These are phyloP conservation scores for Hypomontagnella submonticulosa DNA, from an alignment of 495 filamentous ascomycete species.

Conservation along the genomic window DNA sequence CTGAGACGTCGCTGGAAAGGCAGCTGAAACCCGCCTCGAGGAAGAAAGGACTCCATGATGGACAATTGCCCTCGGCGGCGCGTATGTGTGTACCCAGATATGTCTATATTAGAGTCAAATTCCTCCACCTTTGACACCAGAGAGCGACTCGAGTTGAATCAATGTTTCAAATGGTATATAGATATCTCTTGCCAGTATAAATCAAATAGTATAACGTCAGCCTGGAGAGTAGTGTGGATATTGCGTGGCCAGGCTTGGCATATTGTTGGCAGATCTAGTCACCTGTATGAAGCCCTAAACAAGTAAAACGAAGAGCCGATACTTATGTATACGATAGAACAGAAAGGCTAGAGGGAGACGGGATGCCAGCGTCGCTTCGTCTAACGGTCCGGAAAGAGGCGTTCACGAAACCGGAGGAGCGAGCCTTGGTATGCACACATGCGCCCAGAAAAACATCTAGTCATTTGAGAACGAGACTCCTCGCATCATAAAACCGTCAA, in stretches of 20 bases:
- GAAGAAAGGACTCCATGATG: conserved; percentile 61
- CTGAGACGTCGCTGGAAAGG: conserved; percentile 78
- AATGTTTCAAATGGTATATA: neutral
- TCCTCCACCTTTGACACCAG: neutral
- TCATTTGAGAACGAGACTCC: conserved; percentile 17
- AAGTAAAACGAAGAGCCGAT: neutral
- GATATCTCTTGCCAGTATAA: neutral
- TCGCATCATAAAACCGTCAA: conserved; percentile 21
- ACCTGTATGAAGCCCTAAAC: neutral
- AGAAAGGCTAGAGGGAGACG: neutral
- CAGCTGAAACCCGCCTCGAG: conserved; percentile 58
- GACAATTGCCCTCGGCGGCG: neutral
- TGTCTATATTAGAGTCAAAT: neutral
- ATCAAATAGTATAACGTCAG: conserved; percentile 6
- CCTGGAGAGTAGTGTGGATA: neutral
- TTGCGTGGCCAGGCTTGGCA: neutral
- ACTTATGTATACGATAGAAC: conserved; percentile 7
- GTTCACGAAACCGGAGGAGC: conserved; percentile 5
- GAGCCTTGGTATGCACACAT: conserved; percentile 4
- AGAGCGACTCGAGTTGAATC: neutral
- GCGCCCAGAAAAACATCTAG: conserved; percentile 11
- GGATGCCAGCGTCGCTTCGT: conserved; percentile 1
- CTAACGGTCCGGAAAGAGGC: conserved; percentile 2
- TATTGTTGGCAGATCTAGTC: conserved; percentile 7
- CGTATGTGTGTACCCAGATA: neutral